Evolutionary conservation across 2,329 filamentous ascomycete species (phyloP), one percentile per base, ranked within the genome.

Genomic region (Coniochaeta sp.): DNA sequence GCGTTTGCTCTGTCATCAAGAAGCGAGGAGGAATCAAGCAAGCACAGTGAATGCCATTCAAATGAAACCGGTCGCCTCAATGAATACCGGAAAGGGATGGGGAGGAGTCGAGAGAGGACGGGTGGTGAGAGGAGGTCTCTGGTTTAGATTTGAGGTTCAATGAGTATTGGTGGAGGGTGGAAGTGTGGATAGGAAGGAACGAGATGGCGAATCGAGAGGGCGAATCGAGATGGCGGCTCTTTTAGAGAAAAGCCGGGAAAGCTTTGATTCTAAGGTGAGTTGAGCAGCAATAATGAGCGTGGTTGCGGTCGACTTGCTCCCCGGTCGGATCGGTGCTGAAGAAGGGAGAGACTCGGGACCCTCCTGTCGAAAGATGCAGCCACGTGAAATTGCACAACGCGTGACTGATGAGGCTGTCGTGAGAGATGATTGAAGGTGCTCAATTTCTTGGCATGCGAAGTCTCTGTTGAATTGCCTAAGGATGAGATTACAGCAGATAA

Each of bases 1-100:
- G 77, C 61, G 77, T 72, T 62, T 70, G 72, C 62, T 77, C 75
- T 69, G 74, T 74, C 79, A 82, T 82, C 70, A 76, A 75, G 54
- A 34, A 56, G 54, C 34, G 34, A 26, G 22, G 22, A 16, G 47
- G 22, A 52, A 52, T 30, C 47, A 52, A 22, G 10, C 22, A 52
- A 30, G 17, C 14, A 52, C 47, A 30, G 2, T 52, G 57, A 16
- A 47, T 47, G 65, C 24, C 47, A 52, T 28, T 52, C 47, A 52
- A 30, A 52, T 12, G 3, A 24, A 24, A 4, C 5, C 42, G 42
- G 42, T 22, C 9, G 42, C 42, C n/a, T 47, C 42, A 47, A 55
- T 32, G 52, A 17, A 40, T 16, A n/a, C 17, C 52, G 54, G 30
- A 36, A 30, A 22, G 10, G 28, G 34, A 47, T 16, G 42, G 8